Evolutionary conservation across 371 early-diverging fungal species (phyloP).

Genomic region (Mucor circinelloides): DNA sequence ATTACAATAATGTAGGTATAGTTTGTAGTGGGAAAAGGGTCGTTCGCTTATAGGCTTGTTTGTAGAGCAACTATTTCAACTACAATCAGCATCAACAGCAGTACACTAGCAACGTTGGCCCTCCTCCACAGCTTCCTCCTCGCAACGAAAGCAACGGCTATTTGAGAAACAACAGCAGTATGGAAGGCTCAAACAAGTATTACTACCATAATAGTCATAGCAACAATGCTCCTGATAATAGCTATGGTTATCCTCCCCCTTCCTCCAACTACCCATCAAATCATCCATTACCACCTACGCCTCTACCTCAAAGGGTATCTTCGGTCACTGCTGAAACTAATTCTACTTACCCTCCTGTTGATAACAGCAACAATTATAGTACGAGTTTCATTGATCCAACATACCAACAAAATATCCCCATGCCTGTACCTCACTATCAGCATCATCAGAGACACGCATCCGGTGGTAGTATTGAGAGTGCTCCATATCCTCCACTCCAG

Average conservation of each 20-base stretch:
- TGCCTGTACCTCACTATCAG: constrained; percentile 22
- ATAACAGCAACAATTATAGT: not conserved
- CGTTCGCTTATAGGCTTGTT: not conserved
- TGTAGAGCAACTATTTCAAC: constrained; percentile 4
- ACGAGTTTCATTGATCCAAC: not conserved
- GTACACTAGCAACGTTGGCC: not conserved
- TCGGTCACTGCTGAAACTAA: not conserved
- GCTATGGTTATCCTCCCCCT: constrained; percentile 15
- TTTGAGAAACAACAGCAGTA: not conserved
- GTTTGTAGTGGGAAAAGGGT: not conserved
- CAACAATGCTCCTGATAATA: not conserved
- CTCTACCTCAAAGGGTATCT: constrained; percentile 22
- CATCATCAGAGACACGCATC: constrained; percentile 9
- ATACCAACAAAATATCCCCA: constrained; percentile 4
- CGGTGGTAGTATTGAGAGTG: constrained; percentile 1
- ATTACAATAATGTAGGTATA: constrained; percentile 1
- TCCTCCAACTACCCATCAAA: not conserved
- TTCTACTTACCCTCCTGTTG: not conserved
- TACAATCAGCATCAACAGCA: constrained; percentile 5
- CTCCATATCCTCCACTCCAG: constrained; percentile 21
- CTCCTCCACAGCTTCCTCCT: constrained; percentile 17
- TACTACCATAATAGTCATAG: constrained; percentile 5
- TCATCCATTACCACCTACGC: constrained; percentile 10
- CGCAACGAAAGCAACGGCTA: constrained; percentile 10
- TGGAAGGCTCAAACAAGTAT: constrained; percentile 16